Evolutionary conservation across 345 rosid genomes (phyloP), one percentile per base, ranked within the genome.

Genomic region (Brassica nigra): DNA sequence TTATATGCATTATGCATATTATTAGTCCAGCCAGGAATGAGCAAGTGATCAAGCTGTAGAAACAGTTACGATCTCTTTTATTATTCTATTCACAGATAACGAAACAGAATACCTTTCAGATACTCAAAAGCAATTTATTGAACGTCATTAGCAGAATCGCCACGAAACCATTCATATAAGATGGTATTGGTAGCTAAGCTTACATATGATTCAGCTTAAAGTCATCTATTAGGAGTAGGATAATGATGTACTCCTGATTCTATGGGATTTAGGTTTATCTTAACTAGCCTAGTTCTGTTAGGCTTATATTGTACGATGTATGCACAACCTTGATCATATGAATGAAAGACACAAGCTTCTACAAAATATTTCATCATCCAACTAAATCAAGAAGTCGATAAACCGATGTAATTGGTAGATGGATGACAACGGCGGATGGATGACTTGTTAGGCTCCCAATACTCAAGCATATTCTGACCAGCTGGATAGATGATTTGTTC

Each of bases 401-500:
- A 10, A 15, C 30, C 20, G 10, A 42, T 0, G 20, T 15, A 3
- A 6, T 20, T n/a, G 0, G 0, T 3, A 66, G 61, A 6, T 39
- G 57, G 18, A 49, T 59, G 55, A 70, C 27, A 23, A 23, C 70
- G 80, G 20, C 67, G 68, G 27, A 18, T 2, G n/a, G 62, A 68
- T 0, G 2, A 0, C 52, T 2, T 52, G 58, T 62, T 33, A 2
- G 80, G 37, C 1, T 62, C 68, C 68, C 69, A 80, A 14, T 2
- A 55, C 67, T 80, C 83, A 52, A 10, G 79, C 83, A 80, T 80
- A 6, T 54, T 70, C 8, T 18, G 33, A 8, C 37, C 59, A 5
- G 3, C 14, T 6, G 79, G 83, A 16, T 27, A 80, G 1, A 66
- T 65, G 4, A 70, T 76, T 2, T 76, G 74, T 66, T 81, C 84